These are phyloP conservation scores for Diospyros kaki DNA, from an alignment of 148 eudicot genomes.

Conservation along the genomic window DNA sequence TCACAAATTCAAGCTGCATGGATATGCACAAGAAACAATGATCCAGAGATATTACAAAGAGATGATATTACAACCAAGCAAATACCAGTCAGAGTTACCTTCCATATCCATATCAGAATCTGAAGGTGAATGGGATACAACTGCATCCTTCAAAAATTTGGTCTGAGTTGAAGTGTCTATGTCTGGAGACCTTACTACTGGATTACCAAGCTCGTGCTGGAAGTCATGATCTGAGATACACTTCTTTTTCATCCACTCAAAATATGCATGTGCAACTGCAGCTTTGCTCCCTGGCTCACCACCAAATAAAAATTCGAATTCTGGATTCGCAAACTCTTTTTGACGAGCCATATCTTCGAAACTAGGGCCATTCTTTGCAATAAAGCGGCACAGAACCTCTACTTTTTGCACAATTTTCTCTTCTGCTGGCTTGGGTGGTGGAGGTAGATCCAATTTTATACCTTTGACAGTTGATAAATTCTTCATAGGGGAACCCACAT, in stretches of 20 bases:
- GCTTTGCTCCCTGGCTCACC: slow-evolving; percentile 73
- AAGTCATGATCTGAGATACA: slow-evolving; percentile 22
- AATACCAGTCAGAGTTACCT: slow-evolving; percentile 47
- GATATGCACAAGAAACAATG: neutral
- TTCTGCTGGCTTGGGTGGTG: slow-evolving; percentile 49
- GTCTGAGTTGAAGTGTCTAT: slow-evolving; percentile 18
- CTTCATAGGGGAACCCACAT: slow-evolving; percentile 9
- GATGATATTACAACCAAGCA: neutral
- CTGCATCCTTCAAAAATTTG: slow-evolving; percentile 21
- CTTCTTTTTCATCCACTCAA: slow-evolving; percentile 60
- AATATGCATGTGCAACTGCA: slow-evolving; percentile 49
- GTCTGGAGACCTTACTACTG: slow-evolving; percentile 20
- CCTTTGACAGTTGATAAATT: slow-evolving; percentile 13
- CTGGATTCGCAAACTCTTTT: slow-evolving; percentile 53
- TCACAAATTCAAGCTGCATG: neutral
- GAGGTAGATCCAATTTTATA: slow-evolving; percentile 28
- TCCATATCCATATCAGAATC: slow-evolving; percentile 98
- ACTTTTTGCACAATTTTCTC: slow-evolving; percentile 44
- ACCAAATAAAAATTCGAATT: slow-evolving; percentile 58
- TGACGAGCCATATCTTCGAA: slow-evolving; percentile 51
- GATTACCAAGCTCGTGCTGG: slow-evolving; percentile 22
- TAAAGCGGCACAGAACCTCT: slow-evolving; percentile 48
- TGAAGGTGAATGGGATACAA: slow-evolving; percentile 42
- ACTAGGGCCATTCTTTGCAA: slow-evolving; percentile 56
- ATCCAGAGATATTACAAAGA: slow-evolving; percentile 6